phyloP scores from a whole-genome alignment of 768 basidiomycete genomes.

The Trametes elegans region DNA sequence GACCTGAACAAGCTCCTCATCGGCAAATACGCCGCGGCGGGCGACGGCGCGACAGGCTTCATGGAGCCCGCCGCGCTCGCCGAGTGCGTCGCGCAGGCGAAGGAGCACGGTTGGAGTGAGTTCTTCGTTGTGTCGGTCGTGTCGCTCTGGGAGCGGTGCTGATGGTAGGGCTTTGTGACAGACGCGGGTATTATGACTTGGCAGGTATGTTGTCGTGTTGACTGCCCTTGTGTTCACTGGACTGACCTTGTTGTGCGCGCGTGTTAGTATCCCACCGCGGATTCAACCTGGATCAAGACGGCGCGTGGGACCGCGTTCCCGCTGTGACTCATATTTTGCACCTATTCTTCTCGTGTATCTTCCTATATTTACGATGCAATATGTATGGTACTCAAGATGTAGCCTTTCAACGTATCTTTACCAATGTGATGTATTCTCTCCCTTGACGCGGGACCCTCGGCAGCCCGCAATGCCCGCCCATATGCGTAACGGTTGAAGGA shows the following conservation, averaged over 20 bases:
- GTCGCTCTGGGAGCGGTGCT: no score
- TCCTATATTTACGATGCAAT: no score
- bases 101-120: conserved; percentile 10
- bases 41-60: conserved; percentile 36
- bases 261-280: conserved; percentile 7
- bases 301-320: conserved; percentile 3
- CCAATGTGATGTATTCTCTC: no score
- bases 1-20: conserved; percentile 63
- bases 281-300: conserved; percentile 2
- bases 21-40: conserved; percentile 53
- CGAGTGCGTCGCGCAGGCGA: conserved; percentile 12
- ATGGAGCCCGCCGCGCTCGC: conserved; percentile 23
- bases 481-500: no score
- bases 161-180: neutral
- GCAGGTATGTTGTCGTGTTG: neutral
- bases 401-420: no score
- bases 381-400: no score
- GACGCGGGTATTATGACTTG: conserved; percentile 14
- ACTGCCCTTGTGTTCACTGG: no score
- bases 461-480: no score
- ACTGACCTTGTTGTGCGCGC: neutral
- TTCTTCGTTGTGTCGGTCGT: neutral
- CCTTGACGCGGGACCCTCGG: no score
- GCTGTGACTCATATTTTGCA: neutral
- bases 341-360: no score